Evolutionary conservation across 805 yeast species (phyloP).

Genomic region (Ogataea henricii): DNA sequence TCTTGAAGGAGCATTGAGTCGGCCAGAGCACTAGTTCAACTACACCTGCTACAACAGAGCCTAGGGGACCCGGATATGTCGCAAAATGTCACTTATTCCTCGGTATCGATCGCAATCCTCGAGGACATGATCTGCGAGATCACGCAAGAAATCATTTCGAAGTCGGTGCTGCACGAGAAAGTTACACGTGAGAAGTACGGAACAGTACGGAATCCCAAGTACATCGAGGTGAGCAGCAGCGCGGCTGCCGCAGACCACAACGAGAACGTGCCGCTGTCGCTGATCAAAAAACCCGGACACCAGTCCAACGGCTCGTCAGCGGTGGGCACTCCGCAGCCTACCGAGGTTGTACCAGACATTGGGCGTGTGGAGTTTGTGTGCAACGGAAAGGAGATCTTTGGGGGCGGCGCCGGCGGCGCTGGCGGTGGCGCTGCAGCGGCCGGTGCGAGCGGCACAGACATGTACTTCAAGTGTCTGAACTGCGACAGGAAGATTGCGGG

Average conservation of each 20-base stretch:
- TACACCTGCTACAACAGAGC: no score
- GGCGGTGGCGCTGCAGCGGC: conserved; percentile 11
- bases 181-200: conserved; percentile 35
- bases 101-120: conserved; percentile 33
- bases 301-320: conserved; percentile 20
- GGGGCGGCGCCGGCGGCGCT: conserved; percentile 6
- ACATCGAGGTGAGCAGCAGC: conserved; percentile 21
- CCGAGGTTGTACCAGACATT: conserved; percentile 27
- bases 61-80: neutral
- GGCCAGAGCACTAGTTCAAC: no score
- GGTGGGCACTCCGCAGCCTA: conserved; percentile 27
- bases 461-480: conserved; percentile 74
- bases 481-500: conserved; percentile 90
- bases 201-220: conserved; percentile 26
- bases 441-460: conserved; percentile 20
- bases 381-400: conserved; percentile 36
- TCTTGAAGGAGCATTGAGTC: no score
- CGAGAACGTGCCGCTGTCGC: conserved; percentile 16
- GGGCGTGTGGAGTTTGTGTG: conserved; percentile 31
- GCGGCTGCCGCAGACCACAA: conserved; percentile 9
- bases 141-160: conserved; percentile 35
- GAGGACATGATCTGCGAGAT: conserved; percentile 38
- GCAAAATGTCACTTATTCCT: conserved; percentile 29
- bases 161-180: conserved; percentile 34
- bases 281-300: conserved; percentile 13